phyloP scores from a whole-genome alignment of 2,329 filamentous ascomycete genomes.

The Chalaropsis thielavioides region DNA sequence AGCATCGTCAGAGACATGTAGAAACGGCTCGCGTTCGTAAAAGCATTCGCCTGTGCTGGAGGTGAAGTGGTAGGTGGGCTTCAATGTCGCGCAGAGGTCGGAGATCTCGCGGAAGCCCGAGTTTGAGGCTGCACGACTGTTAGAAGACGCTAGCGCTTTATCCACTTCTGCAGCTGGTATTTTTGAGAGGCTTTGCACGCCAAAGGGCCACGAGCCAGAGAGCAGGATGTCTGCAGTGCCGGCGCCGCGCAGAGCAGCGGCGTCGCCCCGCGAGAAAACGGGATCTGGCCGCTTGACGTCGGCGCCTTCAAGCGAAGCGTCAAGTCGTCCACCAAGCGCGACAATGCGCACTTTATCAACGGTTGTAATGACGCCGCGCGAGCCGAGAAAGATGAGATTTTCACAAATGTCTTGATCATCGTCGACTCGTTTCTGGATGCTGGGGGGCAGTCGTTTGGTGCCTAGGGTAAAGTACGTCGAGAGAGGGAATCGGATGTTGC shows the following conservation, averaged over 20 bases:
- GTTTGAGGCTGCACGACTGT: neutral
- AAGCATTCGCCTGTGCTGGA: constrained; percentile 50
- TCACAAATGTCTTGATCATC: constrained; percentile 62
- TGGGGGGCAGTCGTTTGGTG: constrained; percentile 52
- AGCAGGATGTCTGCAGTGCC: constrained; percentile 74
- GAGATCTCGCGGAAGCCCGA: constrained; percentile 51
- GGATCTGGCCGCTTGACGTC: constrained; percentile 63
- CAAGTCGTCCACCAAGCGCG: constrained; percentile 62
- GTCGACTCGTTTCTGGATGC: constrained; percentile 59
- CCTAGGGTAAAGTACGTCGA: constrained; percentile 87
- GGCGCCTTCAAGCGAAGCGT: constrained; percentile 45
- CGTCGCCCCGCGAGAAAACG: constrained; percentile 63
- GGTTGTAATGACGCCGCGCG: constrained; percentile 75
- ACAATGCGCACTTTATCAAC: constrained; percentile 79
- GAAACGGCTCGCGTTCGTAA: constrained; percentile 88
- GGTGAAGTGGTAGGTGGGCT: constrained; percentile 85
- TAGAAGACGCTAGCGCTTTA: neutral
- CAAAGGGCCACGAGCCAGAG: constrained; percentile 72
- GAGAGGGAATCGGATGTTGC: constrained; percentile 59
- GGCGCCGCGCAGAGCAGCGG: constrained; percentile 58
- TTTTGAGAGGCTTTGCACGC: constrained; percentile 54
- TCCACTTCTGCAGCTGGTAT: constrained; percentile 30
- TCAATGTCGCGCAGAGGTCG: constrained; percentile 62
- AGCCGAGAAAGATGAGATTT: constrained; percentile 85
- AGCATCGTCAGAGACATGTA: constrained; percentile 39